Conservation (phyloP, 1,284 basidiomycete genomes). For the Pseudozyma sp. region DNA sequence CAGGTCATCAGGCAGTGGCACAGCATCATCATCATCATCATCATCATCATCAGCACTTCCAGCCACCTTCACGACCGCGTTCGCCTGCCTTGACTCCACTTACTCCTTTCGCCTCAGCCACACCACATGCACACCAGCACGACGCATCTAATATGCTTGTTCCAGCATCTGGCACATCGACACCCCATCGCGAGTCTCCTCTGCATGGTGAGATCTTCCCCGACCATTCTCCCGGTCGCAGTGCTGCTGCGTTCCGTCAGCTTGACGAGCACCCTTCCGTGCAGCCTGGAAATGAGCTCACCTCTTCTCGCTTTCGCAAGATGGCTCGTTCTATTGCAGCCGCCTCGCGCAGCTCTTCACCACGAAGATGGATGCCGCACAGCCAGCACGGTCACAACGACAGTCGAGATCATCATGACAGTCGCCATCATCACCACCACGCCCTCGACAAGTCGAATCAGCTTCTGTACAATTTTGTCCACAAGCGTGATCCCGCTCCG, state of each 20-base stretch:
- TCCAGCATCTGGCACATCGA: slow-evolving; percentile 22
- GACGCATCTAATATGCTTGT: slow-evolving; percentile 10
- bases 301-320: slow-evolving; percentile 41
- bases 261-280: slow-evolving; percentile 49
- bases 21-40: slow-evolving; percentile 7
- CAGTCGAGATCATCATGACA: slow-evolving; percentile 17
- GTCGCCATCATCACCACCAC: slow-evolving; percentile 14
- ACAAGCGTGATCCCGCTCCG: slow-evolving; percentile 43
- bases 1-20: background rate
- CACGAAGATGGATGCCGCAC: slow-evolving; percentile 34
- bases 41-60: slow-evolving; percentile 21
- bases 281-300: slow-evolving; percentile 32
- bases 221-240: slow-evolving; percentile 5
- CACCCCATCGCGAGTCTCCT: slow-evolving; percentile 41
- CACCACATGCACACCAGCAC: slow-evolving; percentile 2
- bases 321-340: slow-evolving; percentile 46
- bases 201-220: slow-evolving; percentile 28
- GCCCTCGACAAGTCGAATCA: slow-evolving; percentile 31
- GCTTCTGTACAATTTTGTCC: slow-evolving; percentile 40
- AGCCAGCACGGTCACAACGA: slow-evolving; percentile 17
- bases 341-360: slow-evolving; percentile 38
- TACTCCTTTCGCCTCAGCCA: slow-evolving; percentile 1
- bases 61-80: slow-evolving; percentile 21
- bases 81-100: slow-evolving; percentile 27
- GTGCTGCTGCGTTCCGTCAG: slow-evolving; percentile 31